phyloP scores from a whole-genome alignment of 305 asterid genomes.

The Plantago rigida region DNA sequence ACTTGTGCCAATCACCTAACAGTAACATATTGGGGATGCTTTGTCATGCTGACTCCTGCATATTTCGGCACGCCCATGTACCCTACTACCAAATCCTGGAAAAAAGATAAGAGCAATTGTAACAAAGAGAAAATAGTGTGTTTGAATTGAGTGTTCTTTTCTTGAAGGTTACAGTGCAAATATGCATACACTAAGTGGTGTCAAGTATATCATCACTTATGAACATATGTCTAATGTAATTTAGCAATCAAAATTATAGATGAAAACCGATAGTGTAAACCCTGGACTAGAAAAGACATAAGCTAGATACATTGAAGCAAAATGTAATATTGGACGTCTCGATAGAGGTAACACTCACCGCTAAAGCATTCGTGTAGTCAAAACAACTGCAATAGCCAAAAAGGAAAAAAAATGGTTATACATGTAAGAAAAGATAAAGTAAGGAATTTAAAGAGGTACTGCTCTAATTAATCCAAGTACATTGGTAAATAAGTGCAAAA shows the following conservation, averaged over 20 bases:
- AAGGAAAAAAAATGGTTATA: conserved; percentile 18
- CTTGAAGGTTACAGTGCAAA: neutral
- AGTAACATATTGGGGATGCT: conserved; percentile 90
- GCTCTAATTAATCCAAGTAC: conserved; percentile 1
- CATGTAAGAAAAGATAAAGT: conserved; percentile 21
- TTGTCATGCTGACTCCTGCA: conserved; percentile 74
- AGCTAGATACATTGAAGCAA: neutral
- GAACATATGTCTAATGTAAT: neutral
- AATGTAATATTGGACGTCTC: conserved; percentile 4
- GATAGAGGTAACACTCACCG: conserved; percentile 52
- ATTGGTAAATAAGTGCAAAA: neutral
- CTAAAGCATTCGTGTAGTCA: conserved; percentile 90
- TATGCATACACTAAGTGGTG: neutral
- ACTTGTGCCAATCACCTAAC: conserved; percentile 49
- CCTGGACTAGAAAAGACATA: too few relatives aligned
- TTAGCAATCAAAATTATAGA: neutral
- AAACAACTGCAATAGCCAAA: conserved; percentile 61
- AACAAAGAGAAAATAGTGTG: too few relatives aligned
- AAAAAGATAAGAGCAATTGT: conserved; percentile 12
- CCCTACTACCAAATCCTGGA: conserved; percentile 93
- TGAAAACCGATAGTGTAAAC: neutral
- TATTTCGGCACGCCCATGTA: conserved; percentile 97
- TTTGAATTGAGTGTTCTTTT: neutral
- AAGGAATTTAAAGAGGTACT: conserved; percentile 12
- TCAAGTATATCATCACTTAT: too few relatives aligned